Percentiles rank a stretch among this genome's conserved stretches.
phyloP scores from a whole-genome alignment of 2,329 filamentous ascomycete genomes.

The Talaromyces sp. region DNA sequence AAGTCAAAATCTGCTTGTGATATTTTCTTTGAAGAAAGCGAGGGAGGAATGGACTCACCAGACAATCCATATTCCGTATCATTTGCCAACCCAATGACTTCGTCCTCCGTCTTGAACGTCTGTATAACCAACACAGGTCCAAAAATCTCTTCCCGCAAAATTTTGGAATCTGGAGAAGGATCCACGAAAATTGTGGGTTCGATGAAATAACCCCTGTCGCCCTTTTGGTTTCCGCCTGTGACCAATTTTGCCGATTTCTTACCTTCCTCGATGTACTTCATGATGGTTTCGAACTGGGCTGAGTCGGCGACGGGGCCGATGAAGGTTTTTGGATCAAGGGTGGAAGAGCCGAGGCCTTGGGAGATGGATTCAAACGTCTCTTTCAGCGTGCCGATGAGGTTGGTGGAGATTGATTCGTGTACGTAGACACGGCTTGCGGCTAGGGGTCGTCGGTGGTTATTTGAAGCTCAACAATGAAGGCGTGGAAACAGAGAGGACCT shows the following conservation, averaged over 20 bases:
- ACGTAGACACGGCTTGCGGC: slow-evolving; percentile 25
- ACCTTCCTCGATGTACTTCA: slow-evolving; percentile 20
- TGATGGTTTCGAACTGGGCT: slow-evolving; percentile 17
- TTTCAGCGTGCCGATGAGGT: slow-evolving; percentile 20
- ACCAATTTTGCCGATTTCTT: slow-evolving; percentile 16
- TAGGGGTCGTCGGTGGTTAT: not conserved
- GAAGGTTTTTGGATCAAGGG: slow-evolving; percentile 8
- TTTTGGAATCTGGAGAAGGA: not conserved
- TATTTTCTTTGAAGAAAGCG: too few species aligned
- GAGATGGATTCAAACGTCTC: slow-evolving; percentile 10
- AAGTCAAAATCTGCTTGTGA: not conserved
- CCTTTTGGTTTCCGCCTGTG: slow-evolving; percentile 1
- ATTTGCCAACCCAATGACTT: slow-evolving; percentile 23
- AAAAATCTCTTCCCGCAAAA: slow-evolving; percentile 21
- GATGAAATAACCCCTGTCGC: slow-evolving; percentile 18
- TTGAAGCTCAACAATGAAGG: not conserved
- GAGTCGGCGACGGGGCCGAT: slow-evolving; percentile 18
- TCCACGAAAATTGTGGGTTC: slow-evolving; percentile 19
- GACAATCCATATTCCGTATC: slow-evolving; percentile 21
- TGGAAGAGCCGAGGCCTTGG: slow-evolving; percentile 11
- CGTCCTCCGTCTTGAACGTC: slow-evolving; percentile 19
- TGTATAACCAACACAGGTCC: slow-evolving; percentile 20
- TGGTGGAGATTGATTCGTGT: slow-evolving; percentile 21
- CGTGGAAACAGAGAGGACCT: not conserved
- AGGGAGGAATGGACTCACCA: not conserved